A percentile compares a stretch with the other conserved stretches of the same genome.
These are phyloP conservation scores for Diaporthe ampelina DNA, from an alignment of 2,329 filamentous ascomycete species.

Conservation along the genomic window DNA sequence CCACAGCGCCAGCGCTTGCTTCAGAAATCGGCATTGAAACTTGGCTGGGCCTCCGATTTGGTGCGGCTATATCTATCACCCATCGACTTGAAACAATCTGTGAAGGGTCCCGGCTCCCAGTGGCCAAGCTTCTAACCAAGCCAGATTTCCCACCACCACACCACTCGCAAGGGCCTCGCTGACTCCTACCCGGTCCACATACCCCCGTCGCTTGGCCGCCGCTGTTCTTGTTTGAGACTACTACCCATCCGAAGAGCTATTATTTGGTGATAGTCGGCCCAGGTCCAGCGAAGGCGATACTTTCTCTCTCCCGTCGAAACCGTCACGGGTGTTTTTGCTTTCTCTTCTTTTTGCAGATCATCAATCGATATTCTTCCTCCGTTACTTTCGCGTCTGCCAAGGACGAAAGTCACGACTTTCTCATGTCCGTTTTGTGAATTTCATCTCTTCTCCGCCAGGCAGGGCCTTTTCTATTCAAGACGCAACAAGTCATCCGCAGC, in stretches of 20 bases:
- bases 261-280: constrained; percentile 18
- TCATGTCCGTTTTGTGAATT: constrained; percentile 23
- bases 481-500: background rate
- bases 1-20: constrained; percentile 24
- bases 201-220: constrained; percentile 28
- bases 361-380: background rate
- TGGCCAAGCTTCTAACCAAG: constrained; percentile 22
- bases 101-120: constrained; percentile 26
- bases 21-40: constrained; percentile 32
- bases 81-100: constrained; percentile 31
- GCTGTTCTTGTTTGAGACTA: constrained; percentile 27
- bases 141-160: constrained; percentile 5
- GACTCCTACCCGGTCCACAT: constrained; percentile 2
- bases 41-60: constrained; percentile 26
- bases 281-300: background rate
- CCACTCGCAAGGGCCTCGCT: constrained; percentile 21
- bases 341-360: constrained; percentile 16
- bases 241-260: background rate
- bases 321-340: background rate
- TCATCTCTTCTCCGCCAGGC: constrained; percentile 19
- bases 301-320: background rate
- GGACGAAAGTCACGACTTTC: constrained; percentile 22
- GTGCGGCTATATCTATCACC: constrained; percentile 30
- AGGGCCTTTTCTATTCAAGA: constrained; percentile 15
- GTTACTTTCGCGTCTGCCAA: constrained; percentile 22